Percentiles rank a stretch among this genome's conserved stretches.
These are phyloP conservation scores for Trichoderma endophyticum DNA, from an alignment of 2,329 filamentous ascomycete genomes.

Conservation along the genomic window DNA sequence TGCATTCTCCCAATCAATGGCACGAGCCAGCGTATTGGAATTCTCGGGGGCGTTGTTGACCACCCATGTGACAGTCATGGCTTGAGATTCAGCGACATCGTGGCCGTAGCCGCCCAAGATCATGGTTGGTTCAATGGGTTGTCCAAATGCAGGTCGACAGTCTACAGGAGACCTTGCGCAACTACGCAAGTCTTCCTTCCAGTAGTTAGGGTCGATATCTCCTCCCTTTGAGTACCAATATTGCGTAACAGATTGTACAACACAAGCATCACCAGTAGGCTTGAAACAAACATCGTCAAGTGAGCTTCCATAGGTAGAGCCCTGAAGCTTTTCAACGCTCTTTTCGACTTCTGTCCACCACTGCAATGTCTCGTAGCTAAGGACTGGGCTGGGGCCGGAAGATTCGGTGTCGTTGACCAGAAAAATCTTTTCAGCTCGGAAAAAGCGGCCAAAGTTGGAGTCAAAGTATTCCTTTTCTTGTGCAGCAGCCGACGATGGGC, in stretches of 20 bases:
- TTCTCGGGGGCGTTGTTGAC: slow-evolving; percentile 81
- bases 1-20: slow-evolving; percentile 85
- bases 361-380: slow-evolving; percentile 80
- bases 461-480: slow-evolving; percentile 95
- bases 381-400: slow-evolving; percentile 66
- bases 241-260: slow-evolving; percentile 86
- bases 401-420: slow-evolving; percentile 79
- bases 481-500: slow-evolving; percentile 84
- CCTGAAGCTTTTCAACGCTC: slow-evolving; percentile 69
- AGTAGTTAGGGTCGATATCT: slow-evolving; percentile 45
- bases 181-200: slow-evolving; percentile 67
- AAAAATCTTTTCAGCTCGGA: slow-evolving; percentile 89
- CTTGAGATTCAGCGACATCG: slow-evolving; percentile 68
- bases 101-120: slow-evolving; percentile 77
- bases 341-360: slow-evolving; percentile 96
- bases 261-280: slow-evolving; percentile 82
- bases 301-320: slow-evolving; percentile 62
- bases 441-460: slow-evolving; percentile 89
- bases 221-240: slow-evolving; percentile 70
- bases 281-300: slow-evolving; percentile 91
- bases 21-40: slow-evolving; percentile 64
- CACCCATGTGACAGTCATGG: slow-evolving; percentile 91
- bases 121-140: slow-evolving; percentile 81
- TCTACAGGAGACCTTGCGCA: slow-evolving; percentile 78
- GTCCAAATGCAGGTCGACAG: slow-evolving; percentile 84